phyloP scores from a whole-genome alignment of 2,329 filamentous ascomycete genomes.

The Monosporascus ibericus region DNA sequence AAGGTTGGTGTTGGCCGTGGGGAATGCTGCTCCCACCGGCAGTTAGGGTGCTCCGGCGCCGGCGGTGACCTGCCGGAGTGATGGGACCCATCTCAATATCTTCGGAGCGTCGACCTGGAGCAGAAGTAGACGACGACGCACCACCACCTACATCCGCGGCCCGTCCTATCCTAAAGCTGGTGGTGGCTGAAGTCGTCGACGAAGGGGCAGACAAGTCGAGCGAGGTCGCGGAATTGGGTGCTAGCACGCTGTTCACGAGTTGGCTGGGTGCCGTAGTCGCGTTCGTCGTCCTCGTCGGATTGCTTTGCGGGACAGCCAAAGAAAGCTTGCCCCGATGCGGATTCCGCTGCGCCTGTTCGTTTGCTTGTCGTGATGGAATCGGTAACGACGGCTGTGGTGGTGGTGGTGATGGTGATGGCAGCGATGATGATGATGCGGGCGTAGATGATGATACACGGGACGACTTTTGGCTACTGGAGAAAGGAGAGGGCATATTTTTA shows the following conservation, averaged over 20 bases:
- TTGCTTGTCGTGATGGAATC: background rate
- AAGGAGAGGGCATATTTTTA: slow-evolving; percentile 23
- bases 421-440: slow-evolving; percentile 11
- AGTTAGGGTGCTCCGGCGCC: slow-evolving; percentile 50
- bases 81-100: slow-evolving; percentile 54
- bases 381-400: slow-evolving; percentile 3
- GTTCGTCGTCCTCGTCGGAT: background rate
- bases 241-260: slow-evolving; percentile 16
- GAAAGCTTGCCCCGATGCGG: background rate
- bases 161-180: slow-evolving; percentile 27
- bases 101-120: slow-evolving; percentile 22
- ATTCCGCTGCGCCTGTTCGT: background rate
- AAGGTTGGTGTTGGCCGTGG: slow-evolving; percentile 7
- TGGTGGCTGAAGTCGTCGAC: slow-evolving; percentile 26
- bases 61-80: slow-evolving; percentile 41
- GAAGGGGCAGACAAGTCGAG: slow-evolving; percentile 23
- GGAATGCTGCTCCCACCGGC: slow-evolving; percentile 27
- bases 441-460: background rate
- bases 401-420: slow-evolving; percentile 8
- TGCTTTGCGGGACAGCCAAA: background rate
- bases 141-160: slow-evolving; percentile 20
- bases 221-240: slow-evolving; percentile 11
- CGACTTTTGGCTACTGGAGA: slow-evolving; percentile 9
- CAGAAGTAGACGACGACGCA: slow-evolving; percentile 14
- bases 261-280: slow-evolving; percentile 3